These are phyloP conservation scores for Paraurostyla sp. DNA, from an alignment of 73 alveolate species.

Conservation along the genomic window DNA sequence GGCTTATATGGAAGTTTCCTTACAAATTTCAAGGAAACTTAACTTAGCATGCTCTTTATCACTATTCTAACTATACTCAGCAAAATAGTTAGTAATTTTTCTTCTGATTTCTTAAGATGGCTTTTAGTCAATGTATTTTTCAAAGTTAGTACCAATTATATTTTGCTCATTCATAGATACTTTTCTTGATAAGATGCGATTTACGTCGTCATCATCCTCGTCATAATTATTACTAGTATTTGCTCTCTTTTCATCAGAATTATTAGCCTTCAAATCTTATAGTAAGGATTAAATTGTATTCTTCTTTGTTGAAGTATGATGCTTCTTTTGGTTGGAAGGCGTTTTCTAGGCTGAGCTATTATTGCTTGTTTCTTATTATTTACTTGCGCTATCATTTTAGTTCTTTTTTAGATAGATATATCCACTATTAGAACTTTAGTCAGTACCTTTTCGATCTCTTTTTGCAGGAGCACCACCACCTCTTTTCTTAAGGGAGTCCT, in stretches of 20 bases:
- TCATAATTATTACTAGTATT: not conserved
- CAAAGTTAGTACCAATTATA: constrained; percentile 60
- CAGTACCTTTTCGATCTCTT: constrained; percentile 19
- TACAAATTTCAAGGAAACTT: constrained; percentile 56
- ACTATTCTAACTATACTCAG: constrained; percentile 36
- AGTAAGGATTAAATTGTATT: not conserved
- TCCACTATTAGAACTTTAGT: not conserved
- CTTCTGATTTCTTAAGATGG: constrained; percentile 56
- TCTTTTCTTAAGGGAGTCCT: not conserved
- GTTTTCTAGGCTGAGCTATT: not conserved
- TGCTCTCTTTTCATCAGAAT: not conserved
- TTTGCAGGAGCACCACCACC: not conserved
- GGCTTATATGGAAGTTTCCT: constrained; percentile 8
- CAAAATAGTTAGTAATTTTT: constrained; percentile 38
- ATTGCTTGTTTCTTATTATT: not conserved
- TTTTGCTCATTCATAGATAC: constrained; percentile 63
- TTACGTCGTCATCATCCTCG: not conserved
- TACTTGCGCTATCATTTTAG: not conserved
- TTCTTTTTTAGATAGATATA: not conserved
- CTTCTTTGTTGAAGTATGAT: not conserved
- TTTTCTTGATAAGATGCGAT: constrained; percentile 14
- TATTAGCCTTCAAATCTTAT: constrained; percentile 10
- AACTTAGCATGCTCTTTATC: constrained; percentile 38
- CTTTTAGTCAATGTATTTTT: constrained; percentile 31
- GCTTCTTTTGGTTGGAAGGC: not conserved